Conservation (phyloP, 768 basidiomycete genomes). For the Mycena belliarum region DNA sequence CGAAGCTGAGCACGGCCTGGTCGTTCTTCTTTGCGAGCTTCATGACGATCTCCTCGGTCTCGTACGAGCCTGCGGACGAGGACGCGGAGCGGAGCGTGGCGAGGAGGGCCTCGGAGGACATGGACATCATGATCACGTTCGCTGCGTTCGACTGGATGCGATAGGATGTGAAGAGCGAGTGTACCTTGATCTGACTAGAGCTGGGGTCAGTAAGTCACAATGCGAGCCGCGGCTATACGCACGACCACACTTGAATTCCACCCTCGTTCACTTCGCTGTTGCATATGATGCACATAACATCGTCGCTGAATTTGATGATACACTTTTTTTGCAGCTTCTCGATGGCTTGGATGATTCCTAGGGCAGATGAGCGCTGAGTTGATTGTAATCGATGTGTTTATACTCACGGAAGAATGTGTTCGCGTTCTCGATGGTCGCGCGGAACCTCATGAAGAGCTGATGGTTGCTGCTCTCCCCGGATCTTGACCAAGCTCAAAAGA, state of each 20-base stretch:
- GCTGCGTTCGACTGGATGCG: conserved; percentile 85
- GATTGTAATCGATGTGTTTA: not conserved
- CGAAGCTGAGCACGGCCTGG: conserved; percentile 74
- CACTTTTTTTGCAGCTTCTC: conserved; percentile 86
- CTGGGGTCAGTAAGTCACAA: not conserved
- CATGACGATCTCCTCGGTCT: conserved; percentile 70
- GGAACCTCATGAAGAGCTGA: conserved; percentile 54
- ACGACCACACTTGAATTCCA: conserved; percentile 85
- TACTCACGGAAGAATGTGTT: conserved; percentile 55
- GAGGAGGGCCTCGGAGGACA: conserved; percentile 74
- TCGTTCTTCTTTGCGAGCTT: conserved; percentile 88
- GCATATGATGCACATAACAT: conserved; percentile 81
- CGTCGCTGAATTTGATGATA: conserved; percentile 76
- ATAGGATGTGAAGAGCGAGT: conserved; percentile 71
- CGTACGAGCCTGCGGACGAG: conserved; percentile 42
- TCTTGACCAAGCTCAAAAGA: no score
- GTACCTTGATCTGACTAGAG: conserved; percentile 60
- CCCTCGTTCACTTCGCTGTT: conserved; percentile 78
- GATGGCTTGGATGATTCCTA: conserved; percentile 79
- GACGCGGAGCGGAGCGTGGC: conserved; percentile 70
- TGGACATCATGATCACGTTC: conserved; percentile 77
- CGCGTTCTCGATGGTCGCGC: conserved; percentile 60
- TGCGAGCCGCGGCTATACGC: conserved; percentile 11
- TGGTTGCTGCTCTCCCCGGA: no score
- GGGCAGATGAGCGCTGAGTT: not conserved